A percentile compares a stretch with the other conserved stretches of the same genome.
phyloP scores from a whole-genome alignment of 2,329 filamentous ascomycete species.

The Sclerotinia subarctica region DNA sequence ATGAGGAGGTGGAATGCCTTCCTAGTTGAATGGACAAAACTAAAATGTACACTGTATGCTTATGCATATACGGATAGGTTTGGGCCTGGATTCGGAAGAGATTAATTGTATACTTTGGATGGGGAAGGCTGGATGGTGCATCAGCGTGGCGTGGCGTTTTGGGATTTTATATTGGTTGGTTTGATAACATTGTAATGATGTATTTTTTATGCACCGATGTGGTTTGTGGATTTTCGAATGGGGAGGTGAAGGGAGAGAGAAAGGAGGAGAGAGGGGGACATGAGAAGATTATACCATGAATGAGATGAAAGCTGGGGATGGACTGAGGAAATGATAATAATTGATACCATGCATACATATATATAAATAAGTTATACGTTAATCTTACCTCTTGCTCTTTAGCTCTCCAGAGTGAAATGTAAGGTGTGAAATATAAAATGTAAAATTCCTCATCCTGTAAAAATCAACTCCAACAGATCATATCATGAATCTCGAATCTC shows the following conservation, averaged over 20 bases:
- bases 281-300: not conserved
- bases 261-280: not conserved
- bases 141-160: conserved; percentile 16
- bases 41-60: not conserved
- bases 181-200: not conserved
- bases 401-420: no score
- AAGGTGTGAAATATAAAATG: no score
- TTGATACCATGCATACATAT: not conserved
- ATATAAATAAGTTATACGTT: not conserved
- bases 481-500: no score
- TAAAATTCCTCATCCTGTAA: no score
- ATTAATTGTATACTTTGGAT: not conserved
- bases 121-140: not conserved
- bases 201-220: not conserved
- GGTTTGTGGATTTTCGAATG: not conserved
- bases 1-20: not conserved
- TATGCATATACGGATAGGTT: not conserved
- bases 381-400: not conserved
- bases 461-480: no score
- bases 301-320: not conserved
- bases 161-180: not conserved
- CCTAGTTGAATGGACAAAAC: not conserved
- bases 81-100: not conserved
- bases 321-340: not conserved
- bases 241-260: not conserved